Evolutionary conservation across 2,329 filamentous ascomycete genomes (phyloP).

Genomic region (Ceratocystis smalleyi): DNA sequence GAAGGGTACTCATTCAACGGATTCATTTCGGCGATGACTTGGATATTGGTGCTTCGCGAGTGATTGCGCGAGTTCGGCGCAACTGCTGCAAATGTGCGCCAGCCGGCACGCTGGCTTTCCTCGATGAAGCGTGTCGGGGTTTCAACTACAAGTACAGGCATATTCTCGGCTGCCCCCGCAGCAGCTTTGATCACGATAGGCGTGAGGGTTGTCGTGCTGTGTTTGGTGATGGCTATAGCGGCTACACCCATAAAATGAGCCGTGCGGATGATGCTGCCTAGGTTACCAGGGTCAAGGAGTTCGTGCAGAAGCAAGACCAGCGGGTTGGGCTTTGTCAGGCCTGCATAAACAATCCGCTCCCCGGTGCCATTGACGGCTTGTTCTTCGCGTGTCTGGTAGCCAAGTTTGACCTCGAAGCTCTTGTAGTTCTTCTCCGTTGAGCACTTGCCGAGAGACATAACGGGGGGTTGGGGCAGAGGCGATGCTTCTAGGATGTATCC

Average conservation of each 20-base stretch:
- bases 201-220: constrained; percentile 58
- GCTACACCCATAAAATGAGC: constrained; percentile 84
- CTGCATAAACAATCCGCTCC: constrained; percentile 5
- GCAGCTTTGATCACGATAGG: constrained; percentile 74
- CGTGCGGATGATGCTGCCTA: constrained; percentile 77
- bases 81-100: constrained; percentile 69
- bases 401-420: constrained; percentile 45
- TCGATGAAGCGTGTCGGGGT: constrained; percentile 55
- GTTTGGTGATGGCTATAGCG: constrained; percentile 60
- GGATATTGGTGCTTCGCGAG: constrained; percentile 23
- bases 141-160: constrained; percentile 55
- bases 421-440: constrained; percentile 29
- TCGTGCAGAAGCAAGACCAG: constrained; percentile 60
- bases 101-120: constrained; percentile 53
- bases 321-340: constrained; percentile 35
- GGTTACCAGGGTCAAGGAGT: constrained; percentile 73
- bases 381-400: constrained; percentile 60
- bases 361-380: constrained; percentile 48
- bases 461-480: constrained; percentile 56
- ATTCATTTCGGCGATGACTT: constrained; percentile 25
- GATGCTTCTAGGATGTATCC: constrained; percentile 78
- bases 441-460: constrained; percentile 41
- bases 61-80: constrained; percentile 23
- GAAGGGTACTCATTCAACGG: constrained; percentile 48
- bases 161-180: constrained; percentile 68